Base-by-base conservation (phyloP, 225 moss, liverwort and hornwort genomes). In the Straminergon stramineum region DNA sequence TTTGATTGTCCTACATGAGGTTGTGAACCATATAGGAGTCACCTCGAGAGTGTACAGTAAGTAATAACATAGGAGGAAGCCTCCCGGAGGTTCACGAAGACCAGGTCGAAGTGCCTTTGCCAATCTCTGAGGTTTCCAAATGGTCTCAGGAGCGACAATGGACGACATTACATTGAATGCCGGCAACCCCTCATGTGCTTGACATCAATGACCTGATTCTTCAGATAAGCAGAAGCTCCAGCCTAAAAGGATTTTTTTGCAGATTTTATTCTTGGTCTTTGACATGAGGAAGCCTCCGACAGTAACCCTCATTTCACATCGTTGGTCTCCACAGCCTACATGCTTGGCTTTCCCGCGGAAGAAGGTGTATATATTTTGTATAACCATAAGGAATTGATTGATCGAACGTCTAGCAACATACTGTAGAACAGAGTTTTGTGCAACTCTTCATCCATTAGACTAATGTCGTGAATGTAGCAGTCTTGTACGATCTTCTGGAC, bases 11-110 rank as follows among this genome's bases (percentile, higher is more conserved):
- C 84, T 94, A 20, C 95, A 93, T 91, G 93, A 97, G 92, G 94
- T 94, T 89, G 96, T 95, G 62, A 96, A 95, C 74, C 95, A 95
- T 60, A 95, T 95, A 41, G 94, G 96, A 52, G 97, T 96, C n/a
- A 84, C 31, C 28, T 84, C 12, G 28, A 53, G 37, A 45, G 68
- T 67, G 67, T 64, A 28, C 6, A n/a, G n/a, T n/a, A n/a, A n/a
- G 23, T 24, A 52, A 17, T 37, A 12, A 18, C 52, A 18, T 37
- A 52, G 4, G 76, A 34, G 20, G 32, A 32, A 32, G 20, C 7
- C 20, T 74, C 5, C 76, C 16, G 10, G 68, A 84, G n/a, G 5
- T 68, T 55, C n/a, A 19, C 53, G 43, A 85, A 71, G 71, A 71
- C 41, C 85, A 57, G 57, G 26, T 73, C 32, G 16, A 58, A 43